Evolutionary conservation across 192 early-diverging fungal genomes (phyloP), one percentile per base, ranked within the genome.

Genomic region (Entomortierella parvispora): DNA sequence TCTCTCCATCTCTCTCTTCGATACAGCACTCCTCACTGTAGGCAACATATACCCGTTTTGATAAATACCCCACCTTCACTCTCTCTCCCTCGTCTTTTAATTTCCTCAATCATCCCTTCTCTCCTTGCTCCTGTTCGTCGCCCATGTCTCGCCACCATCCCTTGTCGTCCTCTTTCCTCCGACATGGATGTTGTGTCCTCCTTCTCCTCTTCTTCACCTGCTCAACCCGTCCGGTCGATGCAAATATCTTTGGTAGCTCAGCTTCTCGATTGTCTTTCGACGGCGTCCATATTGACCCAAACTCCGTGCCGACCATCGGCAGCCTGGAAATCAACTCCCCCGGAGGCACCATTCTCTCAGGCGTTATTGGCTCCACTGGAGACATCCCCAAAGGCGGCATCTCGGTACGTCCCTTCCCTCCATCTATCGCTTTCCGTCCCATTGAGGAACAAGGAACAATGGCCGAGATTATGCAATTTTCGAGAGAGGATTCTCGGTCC

Each of bases 381-480:
- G 22, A 1, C 12, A 52, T 68, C 48, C 55, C 65, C 23, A 59
- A 68, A 26, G 61, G 25, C 5, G 74, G 74, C 15, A 33, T 68
- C 22, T 62, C 59, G 18, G 74, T 77, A 68, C 62, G 25, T 44
- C 15, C 1, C 14, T 10, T 25, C 1, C 14, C 33, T 40, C 12
- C n/a, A n/a, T n/a, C n/a, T n/a, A n/a, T n/a, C n/a, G n/a, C n/a
- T n/a, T n/a, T n/a, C n/a, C n/a, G n/a, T n/a, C n/a, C n/a, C n/a
- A n/a, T n/a, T n/a, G n/a, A n/a, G n/a, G n/a, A n/a, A n/a, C n/a
- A n/a, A n/a, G n/a, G n/a, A n/a, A n/a, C n/a, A n/a, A n/a, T n/a
- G n/a, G n/a, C n/a, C n/a, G n/a, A n/a, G n/a, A n/a, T n/a, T n/a
- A n/a, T n/a, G n/a, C n/a, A n/a, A n/a, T n/a, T n/a, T n/a, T n/a